Base-by-base conservation (phyloP, 169 alveolate genomes). In the Eimeria tenella region DNA sequence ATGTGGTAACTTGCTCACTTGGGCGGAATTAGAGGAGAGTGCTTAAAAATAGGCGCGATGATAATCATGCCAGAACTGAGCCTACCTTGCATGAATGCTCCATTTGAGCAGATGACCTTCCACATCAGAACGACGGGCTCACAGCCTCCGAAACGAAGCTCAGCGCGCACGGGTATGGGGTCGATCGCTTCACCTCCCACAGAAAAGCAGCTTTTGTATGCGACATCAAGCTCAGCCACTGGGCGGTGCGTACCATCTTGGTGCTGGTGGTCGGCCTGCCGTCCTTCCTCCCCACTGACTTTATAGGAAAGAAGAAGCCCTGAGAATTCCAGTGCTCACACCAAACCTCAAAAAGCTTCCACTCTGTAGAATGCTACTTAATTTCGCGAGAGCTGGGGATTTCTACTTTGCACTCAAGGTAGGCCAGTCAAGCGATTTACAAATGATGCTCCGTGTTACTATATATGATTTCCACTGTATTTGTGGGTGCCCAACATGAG, bases 241-340 rank as follows among this genome's bases (percentile, higher is more conserved):
- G 95, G 95, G 21, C 95, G 95, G 86, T 91, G 95, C 75, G 42
- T 77, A 23, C 79, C 86, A 49, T 91, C 95, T 42, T 50, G 86
- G 75, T 91, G 95, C 63, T 50, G 60, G 86, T 91, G 95, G 77
- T 77, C 70, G 9, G 84, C 55, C 62, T 63, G 83, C 63, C 86
- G 42, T 19, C 95, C 95, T 53, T 91, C 95, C 56, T 74, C 86
- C 73, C 91, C 95, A 86, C 86, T 91, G 84, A 91, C 71, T 49
- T 77, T 55, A 60, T 91, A 91, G 23, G 95, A 91, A 25, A 91
- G 95, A 19, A 73, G 75, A 63, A 91, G 73, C 55, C 95, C 95
- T 91, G 83, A 21, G 15, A 58, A 17, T 1, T 58, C 19, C 68
- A 58, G 68, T 17, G 19, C 68, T 11, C 68, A 58, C 21, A 17